phyloP scores from a whole-genome alignment of 805 yeast genomes.

The Cyberlindnera americana region DNA sequence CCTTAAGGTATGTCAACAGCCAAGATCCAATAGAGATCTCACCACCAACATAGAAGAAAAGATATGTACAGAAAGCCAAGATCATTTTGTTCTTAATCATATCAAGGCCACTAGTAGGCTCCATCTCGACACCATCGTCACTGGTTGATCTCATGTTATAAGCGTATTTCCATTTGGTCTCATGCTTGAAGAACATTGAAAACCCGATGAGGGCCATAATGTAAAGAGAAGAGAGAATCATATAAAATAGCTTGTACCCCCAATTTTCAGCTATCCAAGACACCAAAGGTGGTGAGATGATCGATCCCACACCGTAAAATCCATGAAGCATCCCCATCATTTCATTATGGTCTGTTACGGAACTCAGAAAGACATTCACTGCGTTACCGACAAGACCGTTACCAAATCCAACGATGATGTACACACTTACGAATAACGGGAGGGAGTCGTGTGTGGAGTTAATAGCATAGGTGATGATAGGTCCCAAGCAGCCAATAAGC shows the following conservation, averaged over 20 bases:
- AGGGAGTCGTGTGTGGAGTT: constrained; percentile 38
- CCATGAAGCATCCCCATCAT: constrained; percentile 66
- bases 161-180: constrained; percentile 34
- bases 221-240: constrained; percentile 38
- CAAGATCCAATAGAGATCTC: constrained; percentile 71
- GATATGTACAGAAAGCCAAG: constrained; percentile 47
- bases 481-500: constrained; percentile 32
- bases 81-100: constrained; percentile 33
- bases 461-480: constrained; percentile 35
- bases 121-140: background rate
- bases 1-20: constrained; percentile 60
- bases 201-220: constrained; percentile 26
- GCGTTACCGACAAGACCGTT: constrained; percentile 54
- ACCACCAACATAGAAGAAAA: constrained; percentile 64
- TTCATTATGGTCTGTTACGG: constrained; percentile 50
- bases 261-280: constrained; percentile 36
- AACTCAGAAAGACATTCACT: constrained; percentile 45
- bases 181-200: constrained; percentile 46
- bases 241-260: constrained; percentile 15
- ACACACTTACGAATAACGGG: constrained; percentile 35
- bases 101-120: constrained; percentile 6
- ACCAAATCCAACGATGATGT: constrained; percentile 48
- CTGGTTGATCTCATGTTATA: constrained; percentile 6
- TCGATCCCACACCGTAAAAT: constrained; percentile 68
- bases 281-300: constrained; percentile 62